A percentile compares a stretch with the other conserved stretches of the same genome.
Conservation (phyloP, 495 filamentous ascomycete species). For the Achaetomiella virescens region DNA sequence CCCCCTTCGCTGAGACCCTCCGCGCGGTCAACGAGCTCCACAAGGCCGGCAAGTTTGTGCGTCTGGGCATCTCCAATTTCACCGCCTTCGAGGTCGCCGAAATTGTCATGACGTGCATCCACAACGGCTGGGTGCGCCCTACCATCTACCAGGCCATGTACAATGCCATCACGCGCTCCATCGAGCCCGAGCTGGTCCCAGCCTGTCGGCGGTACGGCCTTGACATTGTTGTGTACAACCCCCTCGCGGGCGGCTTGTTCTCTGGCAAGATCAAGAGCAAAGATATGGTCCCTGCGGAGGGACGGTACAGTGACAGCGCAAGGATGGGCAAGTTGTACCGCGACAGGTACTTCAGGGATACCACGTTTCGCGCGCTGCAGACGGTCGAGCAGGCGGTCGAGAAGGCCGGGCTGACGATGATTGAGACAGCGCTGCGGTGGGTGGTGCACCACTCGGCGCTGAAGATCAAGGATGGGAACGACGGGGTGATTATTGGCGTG, state of each 20-base stretch:
- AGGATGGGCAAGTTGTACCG: conserved; percentile 60
- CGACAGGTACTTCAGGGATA: conserved; percentile 72
- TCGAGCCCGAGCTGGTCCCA: conserved; percentile 75
- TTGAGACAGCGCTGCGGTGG: conserved; percentile 85
- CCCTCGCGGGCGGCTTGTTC: conserved; percentile 76
- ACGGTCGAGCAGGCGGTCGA: conserved; percentile 66
- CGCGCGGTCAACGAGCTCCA: conserved; percentile 72
- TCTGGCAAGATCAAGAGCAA: conserved; percentile 75
- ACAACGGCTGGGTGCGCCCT: conserved; percentile 67
- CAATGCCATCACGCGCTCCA: conserved; percentile 65
- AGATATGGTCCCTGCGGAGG: conserved; percentile 56
- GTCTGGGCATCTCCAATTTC: conserved; percentile 76
- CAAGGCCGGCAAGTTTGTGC: conserved; percentile 81
- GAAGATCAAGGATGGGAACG: conserved; percentile 66
- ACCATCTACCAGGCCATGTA: conserved; percentile 64
- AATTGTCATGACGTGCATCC: conserved; percentile 72
- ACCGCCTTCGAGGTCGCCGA: conserved; percentile 90
- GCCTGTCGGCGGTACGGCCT: conserved; percentile 79
- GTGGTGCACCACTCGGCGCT: conserved; percentile 70
- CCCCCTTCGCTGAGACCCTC: conserved; percentile 75
- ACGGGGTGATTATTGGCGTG: conserved; percentile 78
- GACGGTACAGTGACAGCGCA: conserved; percentile 60
- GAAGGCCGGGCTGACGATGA: conserved; percentile 68
- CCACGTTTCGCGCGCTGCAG: conserved; percentile 68
- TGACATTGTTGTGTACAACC: conserved; percentile 89